Evolutionary conservation across 345 rosid species (phyloP), one percentile per base, ranked within the genome.

Genomic region (Viola odorata): DNA sequence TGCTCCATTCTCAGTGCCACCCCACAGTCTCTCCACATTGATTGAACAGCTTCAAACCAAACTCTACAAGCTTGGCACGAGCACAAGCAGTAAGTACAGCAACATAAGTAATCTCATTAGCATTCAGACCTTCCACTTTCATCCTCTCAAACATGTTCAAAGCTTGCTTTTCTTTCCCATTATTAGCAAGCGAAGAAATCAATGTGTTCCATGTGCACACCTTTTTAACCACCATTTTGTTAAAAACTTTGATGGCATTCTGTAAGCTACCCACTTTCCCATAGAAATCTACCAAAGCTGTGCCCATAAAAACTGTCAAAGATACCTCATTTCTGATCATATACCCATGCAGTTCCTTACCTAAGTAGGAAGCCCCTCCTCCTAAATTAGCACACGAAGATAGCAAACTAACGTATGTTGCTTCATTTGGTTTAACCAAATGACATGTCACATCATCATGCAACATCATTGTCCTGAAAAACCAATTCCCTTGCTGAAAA

Each of bases 171-270:
- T 81, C 82, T 66, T 60, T 73, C 12, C 88, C 82, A 56, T 79
- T 80, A 49, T 81, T 77, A 6, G 89, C 82, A 53, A 89, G 64
- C 1, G 81, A 71, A 63, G 76, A 77, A 41, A 84, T 81, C 68
- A 85, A 64, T n/a, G 96, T 89, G 76, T 89, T 89, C 96, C 91
- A 82, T 39, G 83, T 51, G 57, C 81, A 89, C 56, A 82, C 75
- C 56, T 66, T 9, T 57, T 66, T 83, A 53, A 45, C 60, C 57
- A 32, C 50, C 72, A 81, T 66, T 41, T 37, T 69, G 51, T 63
- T 10, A 40, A 84, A 86, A 42, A 83, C 70, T 32, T 61, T 71
- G 13, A 69, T 36, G 0, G 94, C 82, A 57, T 58, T 58, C 36
- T 60, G 47, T 38, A 74, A 61, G 57, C 63, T 65, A 63, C 94